These are phyloP conservation scores for Fusarium denticulatum DNA, from an alignment of 2,329 filamentous ascomycete species.

Conservation along the genomic window DNA sequence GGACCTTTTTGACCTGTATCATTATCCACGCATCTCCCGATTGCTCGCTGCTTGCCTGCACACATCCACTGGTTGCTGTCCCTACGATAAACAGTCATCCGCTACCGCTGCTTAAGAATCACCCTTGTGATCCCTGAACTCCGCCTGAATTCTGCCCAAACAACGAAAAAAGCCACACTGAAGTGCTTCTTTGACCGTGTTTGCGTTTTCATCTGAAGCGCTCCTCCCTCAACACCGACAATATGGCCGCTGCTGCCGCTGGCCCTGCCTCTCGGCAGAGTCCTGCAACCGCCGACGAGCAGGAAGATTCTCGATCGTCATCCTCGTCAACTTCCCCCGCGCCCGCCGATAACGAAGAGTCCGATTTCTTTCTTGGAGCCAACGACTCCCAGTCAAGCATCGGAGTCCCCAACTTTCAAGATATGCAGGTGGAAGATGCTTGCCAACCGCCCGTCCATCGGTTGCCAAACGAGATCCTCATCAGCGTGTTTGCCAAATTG, in stretches of 20 bases:
- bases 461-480: constrained; percentile 93
- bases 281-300: constrained; percentile 48
- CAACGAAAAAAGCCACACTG: constrained; percentile 7
- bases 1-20: not conserved
- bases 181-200: not conserved
- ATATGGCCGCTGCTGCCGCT: constrained; percentile 39
- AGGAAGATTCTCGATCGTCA: constrained; percentile 66
- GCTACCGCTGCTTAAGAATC: constrained; percentile 31
- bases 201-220: constrained; percentile 13
- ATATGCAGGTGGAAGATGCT: constrained; percentile 75
- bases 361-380: constrained; percentile 87
- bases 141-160: constrained; percentile 17
- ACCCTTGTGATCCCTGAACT: constrained; percentile 29
- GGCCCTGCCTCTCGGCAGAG: constrained; percentile 31
- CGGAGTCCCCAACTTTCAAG: constrained; percentile 79
- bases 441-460: constrained; percentile 83
- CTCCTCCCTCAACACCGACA: constrained; percentile 13
- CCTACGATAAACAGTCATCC: constrained; percentile 12
- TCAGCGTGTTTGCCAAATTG: constrained; percentile 89
- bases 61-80: not conserved
- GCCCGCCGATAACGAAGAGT: constrained; percentile 86
- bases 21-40: not conserved
- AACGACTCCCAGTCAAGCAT: constrained; percentile 96
- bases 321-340: constrained; percentile 80
- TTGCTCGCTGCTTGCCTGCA: not conserved